A percentile compares a stretch with the other conserved stretches of the same genome.
Conservation (phyloP, 2,329 filamentous ascomycete genomes). For the Penicillium sp. region DNA sequence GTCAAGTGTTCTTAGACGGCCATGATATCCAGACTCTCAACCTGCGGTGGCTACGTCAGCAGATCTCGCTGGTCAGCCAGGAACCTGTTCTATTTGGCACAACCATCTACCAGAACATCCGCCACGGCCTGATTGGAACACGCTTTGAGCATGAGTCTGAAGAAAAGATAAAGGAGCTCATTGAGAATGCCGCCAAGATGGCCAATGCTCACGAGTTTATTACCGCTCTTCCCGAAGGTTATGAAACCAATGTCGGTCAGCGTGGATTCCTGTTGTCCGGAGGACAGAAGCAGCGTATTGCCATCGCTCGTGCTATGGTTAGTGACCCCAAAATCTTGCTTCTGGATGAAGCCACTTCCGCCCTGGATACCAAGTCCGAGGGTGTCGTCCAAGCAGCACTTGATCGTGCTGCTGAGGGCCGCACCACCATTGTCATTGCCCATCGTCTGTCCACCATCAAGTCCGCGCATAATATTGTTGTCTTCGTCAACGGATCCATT, state of each 20-base stretch:
- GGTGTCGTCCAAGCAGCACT: conserved; percentile 90
- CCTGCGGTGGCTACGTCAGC: conserved; percentile 83
- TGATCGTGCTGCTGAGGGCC: conserved; percentile 77
- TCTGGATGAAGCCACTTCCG: conserved; percentile 91
- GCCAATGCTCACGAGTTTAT: conserved; percentile 96
- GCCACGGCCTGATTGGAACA: conserved; percentile 86
- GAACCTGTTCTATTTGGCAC: conserved; percentile 89
- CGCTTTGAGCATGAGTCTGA: conserved; percentile 65
- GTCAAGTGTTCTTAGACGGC: conserved; percentile 76
- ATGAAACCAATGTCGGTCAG: conserved; percentile 93
- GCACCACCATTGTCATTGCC: conserved; percentile 94
- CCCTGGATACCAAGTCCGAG: conserved; percentile 91
- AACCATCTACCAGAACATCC: conserved; percentile 85
- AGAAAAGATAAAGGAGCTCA: conserved; percentile 66
- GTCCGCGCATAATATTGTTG: conserved; percentile 92
- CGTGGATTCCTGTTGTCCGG: conserved; percentile 88
- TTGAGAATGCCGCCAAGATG: conserved; percentile 80
- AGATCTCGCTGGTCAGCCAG: conserved; percentile 89
- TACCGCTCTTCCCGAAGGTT: conserved; percentile 74
- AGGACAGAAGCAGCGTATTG: conserved; percentile 95
- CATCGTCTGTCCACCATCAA: conserved; percentile 93
- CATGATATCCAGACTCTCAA: conserved; percentile 79
- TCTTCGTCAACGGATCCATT: conserved; percentile 82
- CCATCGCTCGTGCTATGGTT: conserved; percentile 86
- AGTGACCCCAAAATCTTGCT: conserved; percentile 89